phyloP scores from a whole-genome alignment of 2,329 filamentous ascomycete species.

The Ophiognomonia clavigignenti-juglandacearum region DNA sequence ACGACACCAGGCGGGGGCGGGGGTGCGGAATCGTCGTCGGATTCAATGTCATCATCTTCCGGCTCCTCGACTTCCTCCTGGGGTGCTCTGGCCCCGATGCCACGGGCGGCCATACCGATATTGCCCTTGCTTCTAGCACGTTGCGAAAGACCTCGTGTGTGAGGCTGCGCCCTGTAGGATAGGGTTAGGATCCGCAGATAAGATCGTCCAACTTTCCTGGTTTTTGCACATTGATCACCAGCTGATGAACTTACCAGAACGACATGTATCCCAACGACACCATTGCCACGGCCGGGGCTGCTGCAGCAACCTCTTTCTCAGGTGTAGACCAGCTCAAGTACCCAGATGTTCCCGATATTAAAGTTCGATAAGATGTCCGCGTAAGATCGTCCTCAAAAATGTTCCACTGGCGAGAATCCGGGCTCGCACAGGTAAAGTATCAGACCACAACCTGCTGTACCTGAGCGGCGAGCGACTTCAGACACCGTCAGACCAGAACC shows the following conservation, averaged over 20 bases:
- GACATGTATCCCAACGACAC: not conserved
- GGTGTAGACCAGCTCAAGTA: not conserved
- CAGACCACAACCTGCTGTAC: too few relatives aligned
- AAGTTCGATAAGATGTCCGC: too few relatives aligned
- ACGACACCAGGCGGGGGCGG: too few relatives aligned
- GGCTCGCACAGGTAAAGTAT: too few relatives aligned
- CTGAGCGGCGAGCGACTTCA: too few relatives aligned
- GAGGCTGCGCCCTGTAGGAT: not conserved
- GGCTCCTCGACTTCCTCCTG: not conserved
- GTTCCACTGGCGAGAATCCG: too few relatives aligned
- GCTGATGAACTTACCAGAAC: slow-evolving; percentile 3
- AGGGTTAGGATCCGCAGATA: not conserved
- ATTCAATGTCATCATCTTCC: too few relatives aligned
- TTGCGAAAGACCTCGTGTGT: not conserved
- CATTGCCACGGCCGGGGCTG: not conserved
- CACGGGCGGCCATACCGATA: not conserved
- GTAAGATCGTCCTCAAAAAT: too few relatives aligned
- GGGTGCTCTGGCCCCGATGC: not conserved
- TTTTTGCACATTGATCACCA: not conserved
- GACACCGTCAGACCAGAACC: too few relatives aligned
- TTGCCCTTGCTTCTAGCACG: not conserved
- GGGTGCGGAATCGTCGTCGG: too few relatives aligned
- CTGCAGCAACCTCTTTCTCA: not conserved
- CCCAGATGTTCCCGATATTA: too few relatives aligned
- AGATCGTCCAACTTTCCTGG: not conserved